Evolutionary conservation across 495 filamentous ascomycete species (phyloP), one percentile per base, ranked within the genome.

Genomic region (Chlorociboria aeruginascens): DNA sequence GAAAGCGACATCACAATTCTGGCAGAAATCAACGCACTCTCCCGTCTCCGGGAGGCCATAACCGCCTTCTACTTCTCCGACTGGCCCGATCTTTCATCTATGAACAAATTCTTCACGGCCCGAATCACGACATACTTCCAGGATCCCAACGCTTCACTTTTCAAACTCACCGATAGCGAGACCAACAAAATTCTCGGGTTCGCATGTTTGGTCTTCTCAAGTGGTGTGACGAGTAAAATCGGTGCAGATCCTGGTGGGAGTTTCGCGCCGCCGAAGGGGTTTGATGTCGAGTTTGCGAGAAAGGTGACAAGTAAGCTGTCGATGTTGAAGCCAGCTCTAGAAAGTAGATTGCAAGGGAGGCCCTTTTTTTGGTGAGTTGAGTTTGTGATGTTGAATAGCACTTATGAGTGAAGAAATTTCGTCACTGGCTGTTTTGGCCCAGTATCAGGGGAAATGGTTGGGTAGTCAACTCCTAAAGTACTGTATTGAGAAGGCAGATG

Each of bases 401-500:
- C 48, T 29, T 13, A 45, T 29, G 11, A 50, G 8, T 36, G 42
- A 32, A 16, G 16, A 25, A 30, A 34, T 25, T 41, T 50, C 41
- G 48, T 29, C 29, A 25, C 20, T 25, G 1, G 20, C 20, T 4
- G 20, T 50, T 42, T 28, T 46, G 33, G 31, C 28, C 14, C 25
- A 25, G 29, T 30, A 44, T 36, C 20, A 40, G 39, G 13, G 39
- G 30, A 40, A 20, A 32, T 32, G 32, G 9, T 32, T 34, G 12
- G 44, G 50, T 6, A 11, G 16, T 10, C 37, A 41, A 8, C 37
- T 52, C 1, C 25, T 52, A 11, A 3, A 40, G 25, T 30, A 33
- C 11, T 52, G 41, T 16, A 32, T 48, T 16, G 17, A 39, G n/a
- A 33, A 36, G 31, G 50, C 50, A n/a, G 50, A 52, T 31, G 31